Conservation (phyloP, 805 yeast species). For the Kuraishia ogatae region DNA sequence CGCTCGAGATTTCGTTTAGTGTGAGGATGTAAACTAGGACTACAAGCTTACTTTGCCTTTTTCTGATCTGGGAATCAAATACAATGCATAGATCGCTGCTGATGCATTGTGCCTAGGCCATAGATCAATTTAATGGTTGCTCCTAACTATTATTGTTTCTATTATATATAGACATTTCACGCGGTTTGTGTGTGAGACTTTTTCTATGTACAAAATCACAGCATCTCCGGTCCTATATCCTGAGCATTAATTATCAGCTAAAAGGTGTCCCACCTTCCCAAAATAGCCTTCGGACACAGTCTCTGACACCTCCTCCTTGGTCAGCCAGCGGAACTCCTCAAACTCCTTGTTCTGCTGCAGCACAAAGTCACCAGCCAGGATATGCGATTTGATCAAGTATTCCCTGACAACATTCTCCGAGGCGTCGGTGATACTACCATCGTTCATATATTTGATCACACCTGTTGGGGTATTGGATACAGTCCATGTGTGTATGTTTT, state of each 20-base stretch:
- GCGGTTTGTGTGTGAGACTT: neutral
- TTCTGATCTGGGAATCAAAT: too few species aligned
- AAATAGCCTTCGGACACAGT: conserved; percentile 48
- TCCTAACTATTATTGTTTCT: too few species aligned
- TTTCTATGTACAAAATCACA: neutral
- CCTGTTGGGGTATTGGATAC: conserved; percentile 89
- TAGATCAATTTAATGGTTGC: too few species aligned
- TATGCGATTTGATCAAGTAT: conserved; percentile 79
- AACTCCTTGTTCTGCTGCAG: conserved; percentile 28
- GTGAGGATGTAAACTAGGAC: too few species aligned
- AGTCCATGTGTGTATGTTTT: conserved; percentile 71
- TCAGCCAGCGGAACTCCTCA: conserved; percentile 70
- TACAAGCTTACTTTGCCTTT: too few species aligned
- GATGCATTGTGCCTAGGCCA: too few species aligned
- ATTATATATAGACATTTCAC: neutral
- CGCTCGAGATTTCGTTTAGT: too few species aligned
- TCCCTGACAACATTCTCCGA: conserved; percentile 32
- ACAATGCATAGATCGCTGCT: too few species aligned
- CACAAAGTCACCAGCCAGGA: conserved; percentile 72
- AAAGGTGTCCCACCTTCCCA: conserved; percentile 40
- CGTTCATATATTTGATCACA: conserved; percentile 36
- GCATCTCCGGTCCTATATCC: neutral
- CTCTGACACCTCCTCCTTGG: conserved; percentile 64
- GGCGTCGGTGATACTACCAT: conserved; percentile 14
- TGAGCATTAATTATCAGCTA: conserved; percentile 14